phyloP scores from a whole-genome alignment of 2,329 filamentous ascomycete species.

The Bertia moriformis region DNA sequence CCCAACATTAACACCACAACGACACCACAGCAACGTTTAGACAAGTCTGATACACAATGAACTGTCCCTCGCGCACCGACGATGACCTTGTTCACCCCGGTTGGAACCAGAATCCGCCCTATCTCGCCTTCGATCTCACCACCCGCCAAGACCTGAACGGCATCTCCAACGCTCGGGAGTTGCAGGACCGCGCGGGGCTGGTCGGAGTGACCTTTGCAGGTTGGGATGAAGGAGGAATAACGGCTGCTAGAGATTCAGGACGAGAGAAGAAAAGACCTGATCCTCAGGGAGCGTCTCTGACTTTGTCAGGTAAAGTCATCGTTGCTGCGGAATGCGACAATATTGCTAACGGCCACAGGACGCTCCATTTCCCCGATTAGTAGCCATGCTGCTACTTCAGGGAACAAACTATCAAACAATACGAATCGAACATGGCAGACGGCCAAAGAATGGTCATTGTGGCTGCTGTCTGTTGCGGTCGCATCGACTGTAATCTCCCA shows the following conservation, averaged over 20 bases:
- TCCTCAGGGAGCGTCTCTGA: not conserved
- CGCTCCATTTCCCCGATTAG: too few relatives aligned
- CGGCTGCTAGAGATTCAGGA: too few relatives aligned
- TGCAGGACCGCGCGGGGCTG: not conserved
- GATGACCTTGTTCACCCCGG: conserved; percentile 16
- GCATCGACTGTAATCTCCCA: not conserved
- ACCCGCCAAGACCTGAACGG: conserved; percentile 27
- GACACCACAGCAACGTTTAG: too few relatives aligned
- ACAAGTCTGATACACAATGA: conserved; percentile 16
- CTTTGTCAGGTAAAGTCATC: not conserved
- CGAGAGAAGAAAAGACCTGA: not conserved
- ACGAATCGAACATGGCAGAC: too few relatives aligned
- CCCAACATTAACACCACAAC: too few relatives aligned
- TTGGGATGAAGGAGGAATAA: not conserved
- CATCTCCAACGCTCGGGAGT: conserved; percentile 17
- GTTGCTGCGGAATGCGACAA: too few relatives aligned
- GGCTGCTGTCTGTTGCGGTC: not conserved
- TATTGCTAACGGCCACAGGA: too few relatives aligned
- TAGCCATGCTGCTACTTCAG: too few relatives aligned
- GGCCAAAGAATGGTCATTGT: not conserved
- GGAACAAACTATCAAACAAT: too few relatives aligned
- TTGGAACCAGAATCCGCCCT: conserved; percentile 29
- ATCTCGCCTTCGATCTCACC: conserved; percentile 25
- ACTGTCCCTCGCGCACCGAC: conserved; percentile 29
- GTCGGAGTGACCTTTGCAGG: not conserved